Conservation (phyloP, 2,329 filamentous ascomycete genomes). For the Sporothrix mexicana region DNA sequence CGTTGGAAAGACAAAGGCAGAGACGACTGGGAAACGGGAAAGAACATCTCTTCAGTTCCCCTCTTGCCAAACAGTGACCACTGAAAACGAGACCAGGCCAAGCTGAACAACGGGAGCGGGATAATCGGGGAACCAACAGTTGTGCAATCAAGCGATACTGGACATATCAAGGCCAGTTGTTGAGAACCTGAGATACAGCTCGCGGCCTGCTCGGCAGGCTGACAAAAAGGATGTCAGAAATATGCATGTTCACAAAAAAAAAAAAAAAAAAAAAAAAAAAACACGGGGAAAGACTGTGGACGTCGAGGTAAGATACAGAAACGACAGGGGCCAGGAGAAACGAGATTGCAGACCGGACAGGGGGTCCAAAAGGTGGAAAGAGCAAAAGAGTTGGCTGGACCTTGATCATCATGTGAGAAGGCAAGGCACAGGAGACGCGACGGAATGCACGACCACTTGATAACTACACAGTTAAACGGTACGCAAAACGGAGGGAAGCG, state of each 20-base stretch:
- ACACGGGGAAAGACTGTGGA: conserved; percentile 5
- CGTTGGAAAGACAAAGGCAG: neutral
- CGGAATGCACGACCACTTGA: conserved; percentile 19
- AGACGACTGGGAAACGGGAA: neutral
- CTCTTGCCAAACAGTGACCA: too few relatives aligned
- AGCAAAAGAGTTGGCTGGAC: conserved; percentile 3
- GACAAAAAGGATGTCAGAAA: neutral
- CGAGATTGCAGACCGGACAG: conserved; percentile 22
- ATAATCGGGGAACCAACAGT: too few relatives aligned
- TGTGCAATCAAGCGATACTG: neutral
- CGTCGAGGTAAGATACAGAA: conserved; percentile 14
- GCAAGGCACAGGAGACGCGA: conserved; percentile 17
- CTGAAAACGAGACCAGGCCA: too few relatives aligned
- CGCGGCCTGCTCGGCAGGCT: conserved; percentile 8
- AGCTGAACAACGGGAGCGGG: too few relatives aligned
- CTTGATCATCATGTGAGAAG: neutral
- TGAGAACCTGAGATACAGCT: conserved; percentile 1
- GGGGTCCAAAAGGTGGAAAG: neutral
- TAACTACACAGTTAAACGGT: conserved; percentile 9
- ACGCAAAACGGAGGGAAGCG: conserved; percentile 14
- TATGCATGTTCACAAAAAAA: neutral
- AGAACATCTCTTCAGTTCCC: neutral
- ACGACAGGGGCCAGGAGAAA: conserved; percentile 14
- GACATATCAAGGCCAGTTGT: neutral
- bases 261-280: conserved; percentile 2